Base-by-base conservation (phyloP, 345 rosid genomes). In the Salix caprea region DNA sequence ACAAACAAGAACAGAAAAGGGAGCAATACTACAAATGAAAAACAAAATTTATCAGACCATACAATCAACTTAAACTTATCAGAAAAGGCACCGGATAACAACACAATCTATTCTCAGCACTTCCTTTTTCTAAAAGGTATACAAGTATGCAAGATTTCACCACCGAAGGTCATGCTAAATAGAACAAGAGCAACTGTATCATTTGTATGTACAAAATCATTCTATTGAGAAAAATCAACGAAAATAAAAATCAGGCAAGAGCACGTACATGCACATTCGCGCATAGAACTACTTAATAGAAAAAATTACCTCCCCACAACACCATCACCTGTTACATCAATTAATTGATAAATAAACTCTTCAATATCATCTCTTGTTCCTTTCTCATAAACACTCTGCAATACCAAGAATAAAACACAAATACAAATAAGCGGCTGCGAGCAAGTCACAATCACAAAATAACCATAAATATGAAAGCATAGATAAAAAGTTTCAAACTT, bases 361-460 rank as follows among this genome's bases (percentile, higher is more conserved):
- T 91, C 93, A 83, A 91, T 93, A 28, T 95, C 97, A 84, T 89
- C 89, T 79, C 81, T 82, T 14, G 97, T 82, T 77, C 97, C 99
- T 81, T 93, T 93, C 86, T 89, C 96, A 67, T 91, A 95, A 71
- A 86, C 80, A 14, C 90, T 94, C 97, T 93, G 84, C 76, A 78
- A 48, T 14, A 58, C 71, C 73, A 73, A 46, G 66, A 56, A 71
- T 54, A 10, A 1, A 21, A 62, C 5, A 14, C 13, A 28, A 60
- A 44, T 12, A 48, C 7, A 37, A 37, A 64, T 6, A 24, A 39
- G 70, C 6, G 3, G n/a, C 21, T 18, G 19, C 6, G 28, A 32
- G n/a, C 69, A 50, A 18, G 9, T 50, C 21, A 50, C 1, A 6
- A 50, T 50, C 58, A 18, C 58, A 18, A 50, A 18, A 50, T 50